Evolutionary conservation across 805 yeast genomes (phyloP).

Genomic region (Lipomyces spencermartinsiae): DNA sequence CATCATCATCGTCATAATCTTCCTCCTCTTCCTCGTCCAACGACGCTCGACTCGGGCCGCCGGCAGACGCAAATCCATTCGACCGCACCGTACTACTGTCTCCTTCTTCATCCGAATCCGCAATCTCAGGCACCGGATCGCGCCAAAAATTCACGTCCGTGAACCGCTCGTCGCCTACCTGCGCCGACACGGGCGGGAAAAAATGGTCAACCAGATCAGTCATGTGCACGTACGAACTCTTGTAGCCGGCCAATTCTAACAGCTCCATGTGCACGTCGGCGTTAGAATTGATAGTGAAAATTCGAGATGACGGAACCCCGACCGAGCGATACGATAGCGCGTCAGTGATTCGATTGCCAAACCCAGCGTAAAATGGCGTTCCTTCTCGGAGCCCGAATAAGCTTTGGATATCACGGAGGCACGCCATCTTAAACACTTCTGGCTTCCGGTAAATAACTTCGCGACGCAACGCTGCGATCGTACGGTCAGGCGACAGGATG

Average conservation of each 20-base stretch:
- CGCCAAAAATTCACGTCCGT: conserved; percentile 94
- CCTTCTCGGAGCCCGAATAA: conserved; percentile 58
- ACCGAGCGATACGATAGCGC: conserved; percentile 94
- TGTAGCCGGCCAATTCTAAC: conserved; percentile 90
- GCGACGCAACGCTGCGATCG: conserved; percentile 90
- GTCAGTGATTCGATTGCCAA: conserved; percentile 95
- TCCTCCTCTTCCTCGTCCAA: conserved; percentile 45
- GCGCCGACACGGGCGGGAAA: conserved; percentile 76
- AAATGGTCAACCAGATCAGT: conserved; percentile 96
- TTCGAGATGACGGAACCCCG: conserved; percentile 90
- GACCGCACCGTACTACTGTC: conserved; percentile 16
- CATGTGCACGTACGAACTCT: conserved; percentile 83
- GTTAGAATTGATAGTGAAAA: conserved; percentile 93
- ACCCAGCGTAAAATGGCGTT: conserved; percentile 85
- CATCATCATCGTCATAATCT: conserved; percentile 43
- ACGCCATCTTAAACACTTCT: conserved; percentile 98
- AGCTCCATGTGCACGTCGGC: conserved; percentile 98
- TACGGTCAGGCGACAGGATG: conserved; percentile 91
- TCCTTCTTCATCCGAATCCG: conserved; percentile 43
- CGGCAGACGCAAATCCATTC: background rate
- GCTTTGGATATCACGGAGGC: conserved; percentile 81
- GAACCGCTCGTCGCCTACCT: conserved; percentile 60
- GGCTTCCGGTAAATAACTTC: conserved; percentile 95
- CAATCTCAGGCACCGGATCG: conserved; percentile 67
- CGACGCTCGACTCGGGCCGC: conserved; percentile 6